Conservation (phyloP, 2,329 filamentous ascomycete species). For the Aspergillus texensis region DNA sequence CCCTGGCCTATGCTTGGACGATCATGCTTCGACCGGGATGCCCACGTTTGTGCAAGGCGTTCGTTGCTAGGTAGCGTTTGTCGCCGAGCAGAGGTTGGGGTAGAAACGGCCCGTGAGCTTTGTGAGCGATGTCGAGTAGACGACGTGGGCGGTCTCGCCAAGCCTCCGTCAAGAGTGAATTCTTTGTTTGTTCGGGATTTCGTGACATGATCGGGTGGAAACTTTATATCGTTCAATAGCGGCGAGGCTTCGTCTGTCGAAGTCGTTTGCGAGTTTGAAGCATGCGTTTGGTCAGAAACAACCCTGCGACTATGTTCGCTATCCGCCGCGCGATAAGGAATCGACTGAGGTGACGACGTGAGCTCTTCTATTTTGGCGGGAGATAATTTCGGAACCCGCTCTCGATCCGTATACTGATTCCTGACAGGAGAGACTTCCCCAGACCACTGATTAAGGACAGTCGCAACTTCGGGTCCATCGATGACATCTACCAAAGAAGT, state of each 20-base stretch:
- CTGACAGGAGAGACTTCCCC: slow-evolving; percentile 26
- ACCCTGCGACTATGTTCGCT: slow-evolving; percentile 24
- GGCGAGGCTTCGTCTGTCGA: slow-evolving; percentile 18
- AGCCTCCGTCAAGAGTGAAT: slow-evolving; percentile 27
- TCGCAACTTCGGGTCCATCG: slow-evolving; percentile 28
- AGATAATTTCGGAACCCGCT: slow-evolving; percentile 53
- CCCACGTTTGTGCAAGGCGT: slow-evolving; percentile 35
- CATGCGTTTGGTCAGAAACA: slow-evolving; percentile 24
- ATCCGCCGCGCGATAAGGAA: slow-evolving; percentile 51
- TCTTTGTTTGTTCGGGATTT: slow-evolving; percentile 30
- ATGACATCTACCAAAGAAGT: slow-evolving; percentile 35
- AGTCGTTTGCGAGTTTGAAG: slow-evolving; percentile 13
- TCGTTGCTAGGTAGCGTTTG: slow-evolving; percentile 36
- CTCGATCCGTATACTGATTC: slow-evolving; percentile 29
- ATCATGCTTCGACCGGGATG: slow-evolving; percentile 38
- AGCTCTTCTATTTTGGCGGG: slow-evolving; percentile 58
- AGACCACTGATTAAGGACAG: slow-evolving; percentile 26
- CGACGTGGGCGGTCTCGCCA: slow-evolving; percentile 23
- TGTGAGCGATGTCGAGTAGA: slow-evolving; percentile 34
- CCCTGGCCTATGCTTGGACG: slow-evolving; percentile 33
- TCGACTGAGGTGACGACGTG: slow-evolving; percentile 56
- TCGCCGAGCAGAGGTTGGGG: slow-evolving; percentile 36
- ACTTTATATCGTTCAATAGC: slow-evolving; percentile 33
- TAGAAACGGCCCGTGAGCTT: slow-evolving; percentile 39
- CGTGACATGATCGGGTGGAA: slow-evolving; percentile 18